Evolutionary conservation across 2,329 filamentous ascomycete species (phyloP).

Genomic region (Verticillium albo-atrum): DNA sequence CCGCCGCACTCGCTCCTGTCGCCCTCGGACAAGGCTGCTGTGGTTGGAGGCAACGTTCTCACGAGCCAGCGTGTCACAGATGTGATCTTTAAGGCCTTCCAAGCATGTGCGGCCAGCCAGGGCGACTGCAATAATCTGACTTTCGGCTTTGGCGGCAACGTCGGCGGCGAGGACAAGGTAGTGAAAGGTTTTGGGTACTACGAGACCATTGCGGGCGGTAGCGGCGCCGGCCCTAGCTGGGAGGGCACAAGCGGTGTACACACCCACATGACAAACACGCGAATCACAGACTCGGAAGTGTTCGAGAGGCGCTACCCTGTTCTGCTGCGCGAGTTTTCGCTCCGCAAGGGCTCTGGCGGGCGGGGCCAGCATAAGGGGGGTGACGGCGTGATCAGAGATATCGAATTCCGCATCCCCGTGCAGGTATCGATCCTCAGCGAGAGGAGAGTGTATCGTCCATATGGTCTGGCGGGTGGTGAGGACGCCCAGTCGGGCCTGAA

Average conservation of each 20-base stretch:
- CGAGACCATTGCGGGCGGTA: conserved; percentile 63
- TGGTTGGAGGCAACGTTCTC: conserved; percentile 75
- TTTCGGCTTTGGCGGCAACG: conserved; percentile 63
- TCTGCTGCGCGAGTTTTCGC: conserved; percentile 63
- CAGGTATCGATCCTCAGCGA: conserved; percentile 76
- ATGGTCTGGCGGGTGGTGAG: conserved; percentile 78
- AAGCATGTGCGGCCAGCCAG: conserved; percentile 73
- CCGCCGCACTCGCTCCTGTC: conserved; percentile 69
- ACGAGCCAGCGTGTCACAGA: conserved; percentile 40
- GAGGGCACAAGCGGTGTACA: conserved; percentile 38
- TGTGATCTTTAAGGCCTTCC: conserved; percentile 62
- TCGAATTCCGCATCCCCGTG: conserved; percentile 73
- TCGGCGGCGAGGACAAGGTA: conserved; percentile 27
- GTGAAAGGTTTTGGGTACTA: conserved; percentile 41
- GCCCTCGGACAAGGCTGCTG: conserved; percentile 71
- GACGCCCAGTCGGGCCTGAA: conserved; percentile 78
- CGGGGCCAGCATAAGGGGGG: conserved; percentile 64
- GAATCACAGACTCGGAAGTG: conserved; percentile 56
- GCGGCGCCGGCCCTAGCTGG: conserved; percentile 61
- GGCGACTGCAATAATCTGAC: conserved; percentile 83
- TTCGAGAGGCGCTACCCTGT: conserved; percentile 60
- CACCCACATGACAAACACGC: conserved; percentile 69
- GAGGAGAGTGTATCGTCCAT: conserved; percentile 70
- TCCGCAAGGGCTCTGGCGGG: conserved; percentile 61
- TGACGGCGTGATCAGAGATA: conserved; percentile 71